These are phyloP conservation scores for Lobulomyces angularis DNA, from an alignment of 192 early-diverging fungal species.

Conservation along the genomic window DNA sequence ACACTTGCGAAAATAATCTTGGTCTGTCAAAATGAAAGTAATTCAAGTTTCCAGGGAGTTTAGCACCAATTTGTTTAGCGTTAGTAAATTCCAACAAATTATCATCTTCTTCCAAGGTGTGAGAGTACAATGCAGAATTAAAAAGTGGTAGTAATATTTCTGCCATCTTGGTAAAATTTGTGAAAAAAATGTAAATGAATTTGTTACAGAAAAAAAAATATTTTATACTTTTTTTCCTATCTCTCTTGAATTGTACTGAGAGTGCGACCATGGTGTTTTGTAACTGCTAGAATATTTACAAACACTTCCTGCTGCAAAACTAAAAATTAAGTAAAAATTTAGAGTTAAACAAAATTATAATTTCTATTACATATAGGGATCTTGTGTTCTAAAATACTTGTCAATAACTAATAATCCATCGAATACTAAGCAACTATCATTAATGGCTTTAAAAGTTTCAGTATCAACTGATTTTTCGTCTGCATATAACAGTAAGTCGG, in stretches of 20 bases:
- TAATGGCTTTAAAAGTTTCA: slow-evolving; percentile 29
- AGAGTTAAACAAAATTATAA: background rate
- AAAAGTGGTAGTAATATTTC: slow-evolving; percentile 26
- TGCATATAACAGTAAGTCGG: slow-evolving; percentile 28
- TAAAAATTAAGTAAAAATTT: slow-evolving; percentile 1
- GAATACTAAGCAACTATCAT: slow-evolving; percentile 39
- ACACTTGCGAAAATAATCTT: slow-evolving; percentile 18
- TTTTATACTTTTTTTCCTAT: slow-evolving; percentile 24
- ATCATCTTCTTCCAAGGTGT: slow-evolving; percentile 4
- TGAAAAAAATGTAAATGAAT: background rate
- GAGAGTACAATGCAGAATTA: slow-evolving; percentile 16
- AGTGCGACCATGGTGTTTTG: slow-evolving; percentile 33
- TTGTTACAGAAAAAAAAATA: slow-evolving; percentile 1
- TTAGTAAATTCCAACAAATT: slow-evolving; percentile 14
- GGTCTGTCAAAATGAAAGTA: slow-evolving; percentile 40
- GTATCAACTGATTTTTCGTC: slow-evolving; percentile 28
- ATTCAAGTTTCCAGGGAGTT: slow-evolving; percentile 18
- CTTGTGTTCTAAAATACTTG: slow-evolving; percentile 38
- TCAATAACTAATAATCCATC: slow-evolving; percentile 39
- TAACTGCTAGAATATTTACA: slow-evolving; percentile 40
- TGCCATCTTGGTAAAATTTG: slow-evolving; percentile 14
- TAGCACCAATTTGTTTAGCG: slow-evolving; percentile 21
- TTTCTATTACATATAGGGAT: slow-evolving; percentile 26
- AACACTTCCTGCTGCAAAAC: slow-evolving; percentile 33
- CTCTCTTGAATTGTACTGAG: slow-evolving; percentile 28